These are phyloP conservation scores for Fraxinus velutina DNA, from an alignment of 305 asterid species.

Conservation along the genomic window DNA sequence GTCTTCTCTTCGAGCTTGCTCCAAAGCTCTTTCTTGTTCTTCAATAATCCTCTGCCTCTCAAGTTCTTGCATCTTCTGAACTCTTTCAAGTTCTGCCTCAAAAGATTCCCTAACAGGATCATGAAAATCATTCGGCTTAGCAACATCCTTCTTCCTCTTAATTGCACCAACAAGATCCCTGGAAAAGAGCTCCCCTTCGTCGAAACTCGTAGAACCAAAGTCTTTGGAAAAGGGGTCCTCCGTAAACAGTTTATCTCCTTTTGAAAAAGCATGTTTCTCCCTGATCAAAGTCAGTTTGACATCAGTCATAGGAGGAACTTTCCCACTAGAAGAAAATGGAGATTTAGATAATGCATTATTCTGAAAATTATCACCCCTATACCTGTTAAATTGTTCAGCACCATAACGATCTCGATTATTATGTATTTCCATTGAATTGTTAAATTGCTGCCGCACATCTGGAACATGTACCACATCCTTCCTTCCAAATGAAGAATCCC, in stretches of 20 bases:
- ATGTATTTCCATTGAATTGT: slow-evolving; percentile 43
- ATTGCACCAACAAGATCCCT: slow-evolving; percentile 68
- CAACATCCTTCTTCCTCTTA: slow-evolving; percentile 79
- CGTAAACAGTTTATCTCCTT: slow-evolving; percentile 44
- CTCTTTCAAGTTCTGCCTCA: slow-evolving; percentile 98
- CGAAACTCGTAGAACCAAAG: slow-evolving; percentile 53
- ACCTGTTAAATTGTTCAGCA: slow-evolving; percentile 54
- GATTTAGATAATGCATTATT: slow-evolving; percentile 37
- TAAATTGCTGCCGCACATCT: slow-evolving; percentile 46
- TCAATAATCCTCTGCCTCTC: slow-evolving; percentile 75
- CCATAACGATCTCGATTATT: slow-evolving; percentile 47
- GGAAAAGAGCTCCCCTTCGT: slow-evolving; percentile 71
- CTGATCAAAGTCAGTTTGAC: slow-evolving; percentile 45
- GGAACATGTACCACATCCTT: slow-evolving; percentile 41
- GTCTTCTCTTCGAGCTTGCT: slow-evolving; percentile 77
- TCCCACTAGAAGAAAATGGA: slow-evolving; percentile 47
- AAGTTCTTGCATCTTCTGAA: slow-evolving; percentile 94
- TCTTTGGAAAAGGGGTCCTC: slow-evolving; percentile 60
- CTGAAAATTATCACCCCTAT: slow-evolving; percentile 49
- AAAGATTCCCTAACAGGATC: slow-evolving; percentile 95
- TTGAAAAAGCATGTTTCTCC: slow-evolving; percentile 47
- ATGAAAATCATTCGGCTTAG: slow-evolving; percentile 59
- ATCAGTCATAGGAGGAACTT: slow-evolving; percentile 41
- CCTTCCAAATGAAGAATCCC: slow-evolving; percentile 54
- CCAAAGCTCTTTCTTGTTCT: slow-evolving; percentile 90